Evolutionary conservation across 305 asterid species (phyloP).

Genomic region (Rubia tinctorum): DNA sequence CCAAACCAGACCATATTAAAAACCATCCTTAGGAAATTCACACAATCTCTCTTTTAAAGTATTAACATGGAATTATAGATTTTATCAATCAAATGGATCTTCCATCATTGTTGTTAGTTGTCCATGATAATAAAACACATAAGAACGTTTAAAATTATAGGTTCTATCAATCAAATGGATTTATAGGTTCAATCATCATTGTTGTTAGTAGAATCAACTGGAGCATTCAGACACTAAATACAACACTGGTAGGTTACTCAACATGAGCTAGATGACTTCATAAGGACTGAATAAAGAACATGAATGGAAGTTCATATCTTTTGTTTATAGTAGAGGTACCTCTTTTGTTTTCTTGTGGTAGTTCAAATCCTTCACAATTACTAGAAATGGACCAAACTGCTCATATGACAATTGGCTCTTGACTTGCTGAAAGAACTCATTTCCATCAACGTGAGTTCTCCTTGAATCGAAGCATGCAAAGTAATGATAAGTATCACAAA

Average conservation of each 20-base stretch:
- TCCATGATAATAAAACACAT: no score
- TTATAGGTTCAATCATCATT: no score
- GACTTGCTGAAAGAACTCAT: conserved; percentile 96
- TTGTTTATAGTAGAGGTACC: conserved; percentile 30
- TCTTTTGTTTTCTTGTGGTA: conserved; percentile 94
- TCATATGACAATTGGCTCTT: conserved; percentile 83
- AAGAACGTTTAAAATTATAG: background rate
- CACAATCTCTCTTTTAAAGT: background rate
- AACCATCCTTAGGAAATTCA: background rate
- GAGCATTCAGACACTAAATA: no score
- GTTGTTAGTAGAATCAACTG: no score
- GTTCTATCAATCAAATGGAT: no score
- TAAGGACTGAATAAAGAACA: no score
- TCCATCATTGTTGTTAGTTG: background rate
- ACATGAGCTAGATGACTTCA: no score
- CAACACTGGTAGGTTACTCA: no score
- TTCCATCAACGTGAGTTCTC: conserved; percentile 90
- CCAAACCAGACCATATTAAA: conserved; percentile 8
- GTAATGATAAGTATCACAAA: background rate
- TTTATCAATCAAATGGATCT: background rate
- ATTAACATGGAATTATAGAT: background rate
- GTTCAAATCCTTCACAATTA: conserved; percentile 89
- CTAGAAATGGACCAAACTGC: conserved; percentile 85
- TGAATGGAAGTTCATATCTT: no score
- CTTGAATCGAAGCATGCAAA: conserved; percentile 36